A percentile compares a stretch with the other conserved stretches of the same genome.
Conservation (phyloP, 768 basidiomycete genomes). For the Cystobasidium onofrii region DNA sequence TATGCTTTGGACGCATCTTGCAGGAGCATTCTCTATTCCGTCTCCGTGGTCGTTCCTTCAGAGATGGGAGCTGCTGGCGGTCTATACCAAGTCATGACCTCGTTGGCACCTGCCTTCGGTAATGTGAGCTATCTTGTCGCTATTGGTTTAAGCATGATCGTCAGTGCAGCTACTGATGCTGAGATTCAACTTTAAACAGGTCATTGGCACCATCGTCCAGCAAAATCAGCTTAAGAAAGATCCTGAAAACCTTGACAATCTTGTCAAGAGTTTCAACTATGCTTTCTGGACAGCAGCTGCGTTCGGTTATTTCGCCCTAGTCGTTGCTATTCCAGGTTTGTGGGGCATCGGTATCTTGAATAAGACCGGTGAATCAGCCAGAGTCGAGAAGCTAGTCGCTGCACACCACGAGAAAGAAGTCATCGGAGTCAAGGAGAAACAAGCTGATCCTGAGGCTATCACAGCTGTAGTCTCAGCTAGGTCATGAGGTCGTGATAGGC, state of each 20-base stretch:
- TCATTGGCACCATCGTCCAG: neutral
- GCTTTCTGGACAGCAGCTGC: constrained; percentile 9
- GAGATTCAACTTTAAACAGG: neutral
- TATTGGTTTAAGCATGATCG: too few relatives aligned
- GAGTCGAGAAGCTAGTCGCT: constrained; percentile 15
- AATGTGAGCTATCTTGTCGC: constrained; percentile 1
- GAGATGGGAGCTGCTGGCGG: constrained; percentile 28
- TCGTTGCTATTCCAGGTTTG: constrained; percentile 25
- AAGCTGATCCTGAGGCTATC: constrained; percentile 5
- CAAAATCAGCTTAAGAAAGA: constrained; percentile 15
- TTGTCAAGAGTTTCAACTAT: neutral
- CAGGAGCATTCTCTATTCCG: constrained; percentile 26
- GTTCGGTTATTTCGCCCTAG: constrained; percentile 1
- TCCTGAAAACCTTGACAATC: neutral
- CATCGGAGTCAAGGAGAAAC: neutral
- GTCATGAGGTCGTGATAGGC: too few relatives aligned
- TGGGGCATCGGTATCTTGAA: constrained; percentile 22
- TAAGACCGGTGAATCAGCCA: constrained; percentile 17
- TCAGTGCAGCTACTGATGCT: neutral
- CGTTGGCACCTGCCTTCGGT: constrained; percentile 30
- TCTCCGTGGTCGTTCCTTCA: constrained; percentile 30
- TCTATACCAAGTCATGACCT: constrained; percentile 31
- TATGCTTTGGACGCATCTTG: too few relatives aligned
- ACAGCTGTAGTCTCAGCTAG: neutral
- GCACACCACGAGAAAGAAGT: constrained; percentile 20